Evolutionary conservation across 148 eudicot species (phyloP).

Genomic region (Rhododendron ovatum): DNA sequence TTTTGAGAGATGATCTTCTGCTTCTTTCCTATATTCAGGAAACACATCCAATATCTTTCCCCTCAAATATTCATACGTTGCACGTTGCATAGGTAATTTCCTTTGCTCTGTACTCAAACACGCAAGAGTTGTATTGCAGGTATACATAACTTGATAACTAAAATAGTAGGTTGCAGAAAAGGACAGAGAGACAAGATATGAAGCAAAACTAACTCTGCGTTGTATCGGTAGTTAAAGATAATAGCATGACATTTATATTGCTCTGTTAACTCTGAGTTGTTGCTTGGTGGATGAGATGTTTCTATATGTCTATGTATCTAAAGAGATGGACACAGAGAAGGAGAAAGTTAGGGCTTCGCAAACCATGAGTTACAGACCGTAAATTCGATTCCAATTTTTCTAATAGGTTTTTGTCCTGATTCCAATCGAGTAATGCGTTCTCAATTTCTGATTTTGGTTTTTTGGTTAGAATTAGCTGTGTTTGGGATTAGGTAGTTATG

Average conservation of each 20-base stretch:
- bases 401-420: not conserved
- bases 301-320: not conserved
- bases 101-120: slow-evolving; percentile 54
- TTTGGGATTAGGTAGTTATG: not conserved
- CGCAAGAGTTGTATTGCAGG: not conserved
- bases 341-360: not conserved
- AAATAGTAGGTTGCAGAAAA: not conserved
- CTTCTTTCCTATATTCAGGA: slow-evolving; percentile 79
- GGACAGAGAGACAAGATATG: not conserved
- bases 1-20: slow-evolving; percentile 98
- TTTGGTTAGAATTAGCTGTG: not conserved
- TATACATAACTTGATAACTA: not conserved
- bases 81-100: slow-evolving; percentile 63
- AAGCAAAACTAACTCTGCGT: not conserved
- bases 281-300: not conserved
- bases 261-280: not conserved
- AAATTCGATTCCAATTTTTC: not conserved
- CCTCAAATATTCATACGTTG: slow-evolving; percentile 75
- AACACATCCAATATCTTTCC: slow-evolving; percentile 85
- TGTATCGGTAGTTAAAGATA: not conserved
- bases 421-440: not conserved
- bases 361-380: not conserved
- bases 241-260: not conserved
- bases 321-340: not conserved
- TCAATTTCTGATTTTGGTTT: not conserved